A percentile compares a stretch with the other conserved stretches of the same genome.
These are phyloP conservation scores for Paratinospora sagittata DNA, from an alignment of 164 flowering plant species.

Conservation along the genomic window DNA sequence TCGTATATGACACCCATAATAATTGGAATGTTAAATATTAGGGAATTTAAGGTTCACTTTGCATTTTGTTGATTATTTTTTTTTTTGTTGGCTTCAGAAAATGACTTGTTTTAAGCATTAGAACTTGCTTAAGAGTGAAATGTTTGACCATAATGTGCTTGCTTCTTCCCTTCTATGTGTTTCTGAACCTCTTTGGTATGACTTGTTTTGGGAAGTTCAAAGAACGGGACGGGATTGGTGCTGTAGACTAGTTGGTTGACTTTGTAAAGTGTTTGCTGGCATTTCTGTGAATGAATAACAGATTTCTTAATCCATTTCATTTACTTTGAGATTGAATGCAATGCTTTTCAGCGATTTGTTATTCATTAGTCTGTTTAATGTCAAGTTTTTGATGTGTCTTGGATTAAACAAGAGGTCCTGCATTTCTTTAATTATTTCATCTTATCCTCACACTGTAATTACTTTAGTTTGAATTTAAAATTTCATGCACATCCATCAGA, in stretches of 20 bases:
- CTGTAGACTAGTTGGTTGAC: not conserved
- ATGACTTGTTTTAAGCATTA: not conserved
- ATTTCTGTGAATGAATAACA: not conserved
- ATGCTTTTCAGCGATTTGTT: not conserved
- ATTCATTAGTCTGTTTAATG: not conserved
- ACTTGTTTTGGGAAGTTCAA: not conserved
- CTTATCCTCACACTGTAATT: too few relatives aligned
- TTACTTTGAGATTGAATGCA: not conserved
- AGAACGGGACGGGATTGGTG: not conserved
- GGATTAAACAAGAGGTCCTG: not conserved
- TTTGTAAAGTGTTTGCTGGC: not conserved
- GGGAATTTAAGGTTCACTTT: not conserved
- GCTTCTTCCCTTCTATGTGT: too few relatives aligned
- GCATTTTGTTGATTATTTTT: not conserved
- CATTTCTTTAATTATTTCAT: not conserved
- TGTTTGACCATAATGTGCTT: not conserved
- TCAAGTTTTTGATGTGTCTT: too few relatives aligned
- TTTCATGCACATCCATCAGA: too few relatives aligned
- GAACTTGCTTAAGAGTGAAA: not conserved
- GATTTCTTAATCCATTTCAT: not conserved
- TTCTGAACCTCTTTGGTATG: too few relatives aligned
- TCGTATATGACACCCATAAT: not conserved
- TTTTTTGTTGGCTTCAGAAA: not conserved
- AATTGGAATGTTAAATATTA: not conserved
- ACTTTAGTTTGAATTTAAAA: too few relatives aligned